Conservation (phyloP, 1,284 basidiomycete species). For the Gymnopus androsaceus region DNA sequence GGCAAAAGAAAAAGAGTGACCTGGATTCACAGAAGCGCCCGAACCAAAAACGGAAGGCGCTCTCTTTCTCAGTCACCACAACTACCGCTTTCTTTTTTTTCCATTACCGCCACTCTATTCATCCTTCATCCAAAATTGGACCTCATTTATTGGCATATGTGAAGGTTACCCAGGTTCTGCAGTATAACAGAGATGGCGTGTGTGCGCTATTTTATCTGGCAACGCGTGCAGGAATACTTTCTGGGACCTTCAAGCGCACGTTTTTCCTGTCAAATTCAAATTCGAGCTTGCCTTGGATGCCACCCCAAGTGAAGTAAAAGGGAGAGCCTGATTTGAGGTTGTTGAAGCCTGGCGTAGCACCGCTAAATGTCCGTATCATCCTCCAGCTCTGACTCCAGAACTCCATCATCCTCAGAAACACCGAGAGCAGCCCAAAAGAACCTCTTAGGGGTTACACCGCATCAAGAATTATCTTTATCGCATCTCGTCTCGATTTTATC, state of each 20-base stretch:
- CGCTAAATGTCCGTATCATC: conserved; percentile 75
- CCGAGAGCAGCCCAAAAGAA: conserved; percentile 34
- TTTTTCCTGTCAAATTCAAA: conserved; percentile 68
- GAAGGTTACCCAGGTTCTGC: too few species aligned
- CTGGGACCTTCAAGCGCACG: conserved; percentile 70
- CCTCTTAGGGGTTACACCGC: conserved; percentile 50
- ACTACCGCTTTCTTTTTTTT: too few species aligned
- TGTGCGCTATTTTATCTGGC: too few species aligned
- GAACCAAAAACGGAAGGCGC: too few species aligned
- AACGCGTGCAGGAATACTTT: conserved; percentile 78
- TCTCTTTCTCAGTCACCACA: too few species aligned
- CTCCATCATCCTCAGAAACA: conserved; percentile 27
- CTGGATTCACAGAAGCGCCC: too few species aligned
- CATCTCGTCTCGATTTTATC: conserved; percentile 74
- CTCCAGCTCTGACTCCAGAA: conserved; percentile 35
- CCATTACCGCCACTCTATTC: too few species aligned
- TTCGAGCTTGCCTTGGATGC: conserved; percentile 60
- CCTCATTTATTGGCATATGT: too few species aligned
- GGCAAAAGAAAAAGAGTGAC: too few species aligned
- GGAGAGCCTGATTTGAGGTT: conserved; percentile 91
- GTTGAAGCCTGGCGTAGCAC: conserved; percentile 78
- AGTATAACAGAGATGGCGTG: too few species aligned
- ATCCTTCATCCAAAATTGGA: too few species aligned
- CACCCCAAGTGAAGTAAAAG: conserved; percentile 71
- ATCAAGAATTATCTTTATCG: conserved; percentile 60